Evolutionary conservation across 2,329 filamentous ascomycete genomes (phyloP), one percentile per base, ranked within the genome.

Genomic region (Bipolaris cookei): DNA sequence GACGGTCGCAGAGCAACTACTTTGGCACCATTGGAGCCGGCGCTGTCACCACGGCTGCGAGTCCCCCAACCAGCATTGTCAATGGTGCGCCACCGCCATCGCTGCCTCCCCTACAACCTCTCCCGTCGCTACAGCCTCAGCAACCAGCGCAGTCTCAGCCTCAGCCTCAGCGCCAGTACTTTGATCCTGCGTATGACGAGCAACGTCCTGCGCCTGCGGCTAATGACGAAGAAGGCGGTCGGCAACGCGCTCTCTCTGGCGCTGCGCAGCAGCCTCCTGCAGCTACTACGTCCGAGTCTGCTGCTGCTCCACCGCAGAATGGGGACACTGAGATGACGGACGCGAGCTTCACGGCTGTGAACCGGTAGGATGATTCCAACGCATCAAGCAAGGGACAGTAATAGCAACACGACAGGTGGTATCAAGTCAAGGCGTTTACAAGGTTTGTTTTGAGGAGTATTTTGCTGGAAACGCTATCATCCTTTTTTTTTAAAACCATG

Each of bases 301-400:
- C 69, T 37, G 30, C 57, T 6, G 32, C 51, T 13, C 28, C 28
- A 14, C 64, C 64, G 28, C 69, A 71, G 62, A 77, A 78, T 41
- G 75, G 76, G n/a, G 74, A 77, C 35, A 75, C 72, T 1, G 76
- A 78, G 63, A 79, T 78, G 77, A 66, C 63, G n/a, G 76, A 78
- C 32, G 73, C 67, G 21, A 73, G 70, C 7, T 78, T 78, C 59
- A 74, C 75, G 14, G 65, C 75, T 18, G 75, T 74, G 14, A 77
- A 77, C 62, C 69, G 72, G 53, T 77, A 72, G 66, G 16, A 48
- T 28, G 6, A n/a, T 34, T 35, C 20, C 13, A 3, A 38, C 21
- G 21, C 8, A n/a, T n/a, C 32, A 20, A 6, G 16, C 4, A 30
- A 32, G 16, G 20, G 28, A 21, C 16, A 8, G 21, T 13, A 13